Base-by-base conservation (phyloP, 1,139 yeast genomes). In the Sugiyamaella neomexicana region DNA sequence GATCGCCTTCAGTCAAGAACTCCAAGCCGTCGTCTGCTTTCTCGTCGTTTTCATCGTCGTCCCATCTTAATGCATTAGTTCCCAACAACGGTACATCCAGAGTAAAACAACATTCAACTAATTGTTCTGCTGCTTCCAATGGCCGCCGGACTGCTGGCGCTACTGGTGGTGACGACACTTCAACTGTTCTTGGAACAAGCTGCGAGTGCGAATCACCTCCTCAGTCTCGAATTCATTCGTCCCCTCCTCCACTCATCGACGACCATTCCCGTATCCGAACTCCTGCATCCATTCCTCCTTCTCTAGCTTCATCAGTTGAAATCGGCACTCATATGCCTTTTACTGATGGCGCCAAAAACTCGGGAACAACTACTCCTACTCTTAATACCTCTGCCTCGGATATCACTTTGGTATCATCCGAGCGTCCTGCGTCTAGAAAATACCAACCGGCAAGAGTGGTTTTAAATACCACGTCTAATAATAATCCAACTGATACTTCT, bases 251-350 rank as follows among this genome's bases (percentile, higher is more conserved):
- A 7, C 39, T 50, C 23, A 53, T 67, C 15, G 61, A 62, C 54
- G 66, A 65, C 60, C 62, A 62, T 42, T 60, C 62, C 41, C 61
- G 70, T 12, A 69, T 69, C 50, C 65, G 66, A 47, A 68, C 69
- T 27, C 72, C 72, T 16, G 72, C 71, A 9, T 58, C 68, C 9
- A 54, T 64, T 7, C 51, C 51, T 29, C 51, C 51, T 4, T 47
- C 51, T 9, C 23, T 47, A 31, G 51, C 51, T 31, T 47, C 51
- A 12, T 47, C 51, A 5, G 63, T 62, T 17, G 70, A 68, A 54
- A 67, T 69, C 49, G 73, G 73, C 37, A 62, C 68, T 15, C 66
- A 68, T 32, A 62, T 68, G 56, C 68, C 72, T 9, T 70, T 70
- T 54, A 63, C 56, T 16, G 49, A 55, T 39, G 40, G 50, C 16